Base-by-base conservation (phyloP, 169 alveolate genomes). In the Plasmodium coatneyi region DNA sequence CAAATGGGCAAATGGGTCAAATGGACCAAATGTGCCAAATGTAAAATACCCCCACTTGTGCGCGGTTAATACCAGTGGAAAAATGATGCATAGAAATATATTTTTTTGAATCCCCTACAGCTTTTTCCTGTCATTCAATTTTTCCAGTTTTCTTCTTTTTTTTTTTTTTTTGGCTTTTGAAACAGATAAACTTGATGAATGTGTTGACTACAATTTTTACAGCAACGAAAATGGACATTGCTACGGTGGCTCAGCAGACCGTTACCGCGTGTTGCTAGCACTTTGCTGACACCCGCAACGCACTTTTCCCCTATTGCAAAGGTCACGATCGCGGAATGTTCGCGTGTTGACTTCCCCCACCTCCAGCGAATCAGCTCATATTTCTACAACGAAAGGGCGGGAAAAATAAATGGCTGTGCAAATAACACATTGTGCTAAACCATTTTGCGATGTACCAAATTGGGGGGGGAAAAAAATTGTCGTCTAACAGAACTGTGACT, bases 311-410 rank as follows among this genome's bases (percentile, higher is more conserved):
- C 9, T 66, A 7, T 66, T 66, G 76, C 36, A 66, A 66, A 22
- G 72, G 46, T 60, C 49, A 70, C 74, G 30, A 28, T 22, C 5
- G 74, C n/a, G 28, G 28, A 82, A 82, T 82, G 56, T 32, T 54
- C 41, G 71, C 60, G 41, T 28, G 39, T 19, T 19, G 19, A 43
- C 84, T 16, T 79, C 54, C 30, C 39, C 90, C 25, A 52, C 41
- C n/a, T 16, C 14, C 28, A 80, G 32, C 60, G 54, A 19, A 66
- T 80, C 4, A 14, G 34, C n/a, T 28, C 76, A 80, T 80, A 80
- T 80, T 80, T 80, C 87, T 80, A 52, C 66, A 80, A 36, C 87
- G 36, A 80, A 80, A 41, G 2, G 70, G n/a, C 19, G 36, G 54
- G 54, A 25, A 80, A 80, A 52, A 80, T 66, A 80, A 80, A 80